Percentiles rank a stretch among this genome's conserved stretches.
Evolutionary conservation across 2,329 filamentous ascomycete genomes (phyloP).

Genomic region (Diaporthe amygdali): DNA sequence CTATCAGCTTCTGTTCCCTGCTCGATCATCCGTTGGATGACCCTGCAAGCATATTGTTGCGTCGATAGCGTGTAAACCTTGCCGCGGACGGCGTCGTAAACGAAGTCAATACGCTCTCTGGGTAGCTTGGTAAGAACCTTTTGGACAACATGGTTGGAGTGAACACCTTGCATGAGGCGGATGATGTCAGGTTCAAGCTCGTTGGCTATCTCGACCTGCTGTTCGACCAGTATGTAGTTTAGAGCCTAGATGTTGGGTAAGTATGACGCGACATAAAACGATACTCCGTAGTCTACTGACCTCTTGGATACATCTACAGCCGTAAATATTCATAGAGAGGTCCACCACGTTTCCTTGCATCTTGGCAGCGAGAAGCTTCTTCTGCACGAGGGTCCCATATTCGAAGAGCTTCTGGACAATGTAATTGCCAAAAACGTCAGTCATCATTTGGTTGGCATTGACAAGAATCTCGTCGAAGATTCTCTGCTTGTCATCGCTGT

Average conservation of each 20-base stretch:
- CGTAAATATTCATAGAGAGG: constrained; percentile 88
- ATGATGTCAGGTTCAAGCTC: constrained; percentile 81
- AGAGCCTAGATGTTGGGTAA: constrained; percentile 65
- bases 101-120: constrained; percentile 79
- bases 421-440: constrained; percentile 96
- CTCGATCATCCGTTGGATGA: constrained; percentile 92
- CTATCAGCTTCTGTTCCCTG: constrained; percentile 76
- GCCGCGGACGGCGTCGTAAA: constrained; percentile 80
- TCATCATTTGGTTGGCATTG: constrained; percentile 89
- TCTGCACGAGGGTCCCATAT: constrained; percentile 92
- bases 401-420: constrained; percentile 98
- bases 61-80: constrained; percentile 76
- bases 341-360: constrained; percentile 87
- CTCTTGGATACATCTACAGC: constrained; percentile 95
- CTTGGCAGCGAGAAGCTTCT: constrained; percentile 81
- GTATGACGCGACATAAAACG: neutral
- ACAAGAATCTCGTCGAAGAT: constrained; percentile 87
- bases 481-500: constrained; percentile 93
- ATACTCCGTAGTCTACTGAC: constrained; percentile 47
- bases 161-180: constrained; percentile 81
- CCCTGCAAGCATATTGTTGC: constrained; percentile 87
- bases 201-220: constrained; percentile 82
- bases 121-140: constrained; percentile 87
- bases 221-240: constrained; percentile 88
- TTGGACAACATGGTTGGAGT: constrained; percentile 96